Evolutionary conservation across 768 basidiomycete genomes (phyloP).

Genomic region (Mycena alexandri): DNA sequence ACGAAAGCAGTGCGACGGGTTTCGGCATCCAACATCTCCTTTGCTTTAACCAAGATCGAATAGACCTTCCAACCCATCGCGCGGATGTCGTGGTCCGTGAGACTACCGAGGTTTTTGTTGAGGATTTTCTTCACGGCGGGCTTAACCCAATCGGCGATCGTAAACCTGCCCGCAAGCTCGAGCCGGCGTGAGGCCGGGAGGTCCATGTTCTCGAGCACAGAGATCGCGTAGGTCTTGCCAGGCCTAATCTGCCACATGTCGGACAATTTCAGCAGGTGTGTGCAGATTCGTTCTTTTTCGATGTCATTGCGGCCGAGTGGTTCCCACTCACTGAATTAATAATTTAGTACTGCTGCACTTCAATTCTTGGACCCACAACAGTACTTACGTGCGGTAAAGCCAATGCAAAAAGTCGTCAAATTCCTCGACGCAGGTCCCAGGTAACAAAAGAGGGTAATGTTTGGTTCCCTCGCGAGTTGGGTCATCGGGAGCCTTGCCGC

Average conservation of each 20-base stretch:
- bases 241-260: not conserved
- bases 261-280: not conserved
- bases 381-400: not conserved
- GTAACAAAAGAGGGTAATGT: not conserved
- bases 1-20: not conserved
- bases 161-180: not conserved
- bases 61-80: not conserved
- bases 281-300: not conserved
- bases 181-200: conserved; percentile 4
- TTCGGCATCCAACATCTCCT: not conserved
- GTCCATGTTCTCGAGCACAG: not conserved
- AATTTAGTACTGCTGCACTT: not conserved
- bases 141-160: not conserved
- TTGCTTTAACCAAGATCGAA: not conserved
- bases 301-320: not conserved
- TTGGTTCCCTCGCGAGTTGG: not conserved
- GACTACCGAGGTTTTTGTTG: not conserved
- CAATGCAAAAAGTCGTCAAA: conserved; percentile 3
- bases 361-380: not conserved
- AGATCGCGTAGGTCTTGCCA: not conserved
- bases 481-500: too few relatives aligned
- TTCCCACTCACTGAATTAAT: not conserved
- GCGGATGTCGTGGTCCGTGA: not conserved
- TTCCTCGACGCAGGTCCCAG: not conserved
- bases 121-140: not conserved